Conservation (phyloP, 345 rosid species). For the Salix koriyanagi region DNA sequence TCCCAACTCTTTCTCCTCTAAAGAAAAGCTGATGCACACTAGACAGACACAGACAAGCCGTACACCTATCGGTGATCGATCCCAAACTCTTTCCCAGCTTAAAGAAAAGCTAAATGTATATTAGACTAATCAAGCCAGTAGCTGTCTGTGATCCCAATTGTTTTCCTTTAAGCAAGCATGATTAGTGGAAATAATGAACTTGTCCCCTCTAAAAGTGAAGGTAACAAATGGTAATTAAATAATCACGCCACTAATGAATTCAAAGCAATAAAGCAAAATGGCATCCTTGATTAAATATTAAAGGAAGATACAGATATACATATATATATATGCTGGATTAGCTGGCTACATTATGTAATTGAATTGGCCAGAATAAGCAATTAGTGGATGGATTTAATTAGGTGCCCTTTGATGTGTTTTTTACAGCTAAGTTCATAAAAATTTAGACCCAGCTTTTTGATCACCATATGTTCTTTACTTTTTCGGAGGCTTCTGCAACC, state of each 20-base stretch:
- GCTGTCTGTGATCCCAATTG: constrained; percentile 14
- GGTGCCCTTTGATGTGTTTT: constrained; percentile 10
- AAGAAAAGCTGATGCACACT: constrained; percentile 1
- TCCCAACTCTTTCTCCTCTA: constrained; percentile 4
- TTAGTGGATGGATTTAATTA: constrained; percentile 6
- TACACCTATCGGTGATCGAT: constrained; percentile 12
- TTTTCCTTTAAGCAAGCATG: constrained; percentile 25
- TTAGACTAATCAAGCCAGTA: constrained; percentile 16
- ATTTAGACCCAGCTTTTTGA: background rate
- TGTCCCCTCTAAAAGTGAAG: background rate
- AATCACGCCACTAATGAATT: background rate
- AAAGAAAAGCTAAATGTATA: constrained; percentile 2
- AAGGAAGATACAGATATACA: background rate
- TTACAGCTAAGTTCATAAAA: constrained; percentile 11
- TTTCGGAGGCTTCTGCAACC: background rate
- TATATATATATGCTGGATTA: constrained; percentile 16
- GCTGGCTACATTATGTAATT: constrained; percentile 17
- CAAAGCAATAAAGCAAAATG: constrained; percentile 4
- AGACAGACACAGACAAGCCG: constrained; percentile 15
- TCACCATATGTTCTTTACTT: background rate
- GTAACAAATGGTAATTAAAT: background rate
- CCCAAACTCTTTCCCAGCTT: background rate
- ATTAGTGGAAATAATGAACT: constrained; percentile 15
- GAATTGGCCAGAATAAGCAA: background rate
- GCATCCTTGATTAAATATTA: background rate